These are phyloP conservation scores for Quercus robur DNA, from an alignment of 306 rosid genomes.

Conservation along the genomic window DNA sequence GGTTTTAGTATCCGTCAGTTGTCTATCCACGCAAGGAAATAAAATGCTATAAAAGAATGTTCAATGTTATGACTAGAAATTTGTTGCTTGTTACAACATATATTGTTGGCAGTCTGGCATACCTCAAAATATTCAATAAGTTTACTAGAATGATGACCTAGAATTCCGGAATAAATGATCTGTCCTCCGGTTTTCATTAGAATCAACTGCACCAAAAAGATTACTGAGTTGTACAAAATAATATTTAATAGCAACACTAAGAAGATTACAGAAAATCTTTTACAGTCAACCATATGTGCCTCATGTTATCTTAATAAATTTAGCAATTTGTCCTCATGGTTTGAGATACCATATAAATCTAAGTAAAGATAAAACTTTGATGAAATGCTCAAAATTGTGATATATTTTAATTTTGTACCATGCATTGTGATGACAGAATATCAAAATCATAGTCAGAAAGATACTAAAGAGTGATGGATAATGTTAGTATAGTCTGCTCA, in stretches of 20 bases:
- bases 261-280: neutral
- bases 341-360: neutral
- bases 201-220: slow-evolving; percentile 57
- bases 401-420: neutral
- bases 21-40: neutral
- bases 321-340: neutral
- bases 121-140: slow-evolving; percentile 74
- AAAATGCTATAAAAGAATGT: neutral
- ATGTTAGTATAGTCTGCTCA: neutral
- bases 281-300: neutral
- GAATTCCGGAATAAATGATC: slow-evolving; percentile 58
- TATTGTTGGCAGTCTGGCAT: slow-evolving; percentile 12
- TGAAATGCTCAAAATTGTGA: neutral
- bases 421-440: neutral
- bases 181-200: slow-evolving; percentile 74
- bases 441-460: neutral
- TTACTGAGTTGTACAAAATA: slow-evolving; percentile 15
- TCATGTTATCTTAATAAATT: neutral
- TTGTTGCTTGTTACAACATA: neutral
- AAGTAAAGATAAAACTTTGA: neutral
- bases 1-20: neutral
- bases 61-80: slow-evolving; percentile 8
- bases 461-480: neutral
- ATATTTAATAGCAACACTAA: slow-evolving; percentile 12
- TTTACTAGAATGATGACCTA: slow-evolving; percentile 57